Percentiles rank a stretch among this genome's conserved stretches.
These are phyloP conservation scores for Dioscorea dumetorum DNA, from an alignment of 106 monocot genomes.

Conservation along the genomic window DNA sequence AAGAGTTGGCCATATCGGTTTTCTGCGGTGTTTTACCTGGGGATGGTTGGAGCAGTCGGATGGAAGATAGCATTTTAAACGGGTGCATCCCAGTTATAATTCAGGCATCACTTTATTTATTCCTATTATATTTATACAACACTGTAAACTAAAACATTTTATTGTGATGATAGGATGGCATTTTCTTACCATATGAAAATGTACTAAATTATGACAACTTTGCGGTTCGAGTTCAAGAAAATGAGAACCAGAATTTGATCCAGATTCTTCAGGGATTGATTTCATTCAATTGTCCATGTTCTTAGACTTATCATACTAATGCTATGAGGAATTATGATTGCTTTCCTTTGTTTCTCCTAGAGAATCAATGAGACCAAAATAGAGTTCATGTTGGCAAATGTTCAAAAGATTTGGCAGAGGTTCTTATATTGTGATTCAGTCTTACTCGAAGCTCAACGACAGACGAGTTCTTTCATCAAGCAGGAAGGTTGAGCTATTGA, in stretches of 20 bases:
- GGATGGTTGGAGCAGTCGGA: conserved; percentile 91
- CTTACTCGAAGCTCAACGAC: conserved; percentile 67
- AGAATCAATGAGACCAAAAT: conserved; percentile 57
- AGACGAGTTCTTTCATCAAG: conserved; percentile 34
- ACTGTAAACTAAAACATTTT: not conserved
- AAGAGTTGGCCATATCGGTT: conserved; percentile 63
- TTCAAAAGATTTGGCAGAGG: conserved; percentile 58
- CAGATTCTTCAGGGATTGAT: conserved; percentile 53
- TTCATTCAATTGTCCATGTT: not conserved
- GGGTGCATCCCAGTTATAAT: conserved; percentile 95
- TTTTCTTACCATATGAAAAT: conserved; percentile 91
- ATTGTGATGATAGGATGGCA: conserved; percentile 61
- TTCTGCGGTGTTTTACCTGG: conserved; percentile 97
- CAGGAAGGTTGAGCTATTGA: conserved; percentile 58
- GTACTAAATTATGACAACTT: conserved; percentile 77
- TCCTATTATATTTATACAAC: not conserved
- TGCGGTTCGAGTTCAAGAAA: conserved; percentile 69
- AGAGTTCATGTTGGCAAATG: conserved; percentile 69
- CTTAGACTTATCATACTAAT: not conserved
- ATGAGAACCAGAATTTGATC: conserved; percentile 78
- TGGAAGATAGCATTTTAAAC: conserved; percentile 89
- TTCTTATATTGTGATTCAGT: conserved; percentile 66
- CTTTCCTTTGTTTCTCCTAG: conserved; percentile 18
- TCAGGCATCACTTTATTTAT: conserved; percentile 38
- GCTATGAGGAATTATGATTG: not conserved